Conservation (phyloP, 2,329 filamentous ascomycete species). For the Penicillium psychrosexuale region DNA sequence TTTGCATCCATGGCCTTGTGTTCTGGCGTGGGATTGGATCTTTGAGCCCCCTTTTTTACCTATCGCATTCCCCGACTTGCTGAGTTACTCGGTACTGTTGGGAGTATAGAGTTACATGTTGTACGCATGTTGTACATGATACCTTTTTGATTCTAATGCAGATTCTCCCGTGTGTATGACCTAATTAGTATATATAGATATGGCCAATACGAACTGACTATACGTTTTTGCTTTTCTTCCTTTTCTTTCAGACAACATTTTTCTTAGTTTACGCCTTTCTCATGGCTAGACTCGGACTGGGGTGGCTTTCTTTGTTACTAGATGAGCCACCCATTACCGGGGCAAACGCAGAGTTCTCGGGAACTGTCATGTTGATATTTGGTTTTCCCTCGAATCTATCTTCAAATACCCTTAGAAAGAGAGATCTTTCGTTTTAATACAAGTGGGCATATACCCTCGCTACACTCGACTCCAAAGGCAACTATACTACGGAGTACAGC, state of each 20-base stretch:
- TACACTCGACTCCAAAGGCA: not conserved
- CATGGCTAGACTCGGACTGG: not conserved
- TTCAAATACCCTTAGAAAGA: not conserved
- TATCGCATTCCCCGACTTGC: slow-evolving; percentile 23
- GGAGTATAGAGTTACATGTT: slow-evolving; percentile 33
- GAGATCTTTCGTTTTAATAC: too few relatives aligned
- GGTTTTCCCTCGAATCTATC: too few relatives aligned
- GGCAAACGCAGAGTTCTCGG: not conserved
- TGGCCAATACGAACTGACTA: slow-evolving; percentile 4
- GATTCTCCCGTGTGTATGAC: slow-evolving; percentile 2
- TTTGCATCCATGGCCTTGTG: slow-evolving; percentile 22
- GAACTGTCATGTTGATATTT: not conserved
- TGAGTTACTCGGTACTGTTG: slow-evolving; percentile 12
- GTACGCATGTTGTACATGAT: slow-evolving; percentile 39
- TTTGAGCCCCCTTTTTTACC: slow-evolving; percentile 10
- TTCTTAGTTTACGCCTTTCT: not conserved
- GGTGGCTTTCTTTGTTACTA: slow-evolving; percentile 2
- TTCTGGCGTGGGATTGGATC: slow-evolving; percentile 14
- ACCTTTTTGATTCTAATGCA: slow-evolving; percentile 22
- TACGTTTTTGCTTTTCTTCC: not conserved
- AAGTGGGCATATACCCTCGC: not conserved
- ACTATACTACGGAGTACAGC: not conserved
- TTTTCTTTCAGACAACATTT: not conserved
- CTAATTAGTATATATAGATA: slow-evolving; percentile 12
- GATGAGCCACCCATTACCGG: not conserved